Evolutionary conservation across 2,329 filamentous ascomycete genomes (phyloP).

Genomic region (Aspergillus proliferans): DNA sequence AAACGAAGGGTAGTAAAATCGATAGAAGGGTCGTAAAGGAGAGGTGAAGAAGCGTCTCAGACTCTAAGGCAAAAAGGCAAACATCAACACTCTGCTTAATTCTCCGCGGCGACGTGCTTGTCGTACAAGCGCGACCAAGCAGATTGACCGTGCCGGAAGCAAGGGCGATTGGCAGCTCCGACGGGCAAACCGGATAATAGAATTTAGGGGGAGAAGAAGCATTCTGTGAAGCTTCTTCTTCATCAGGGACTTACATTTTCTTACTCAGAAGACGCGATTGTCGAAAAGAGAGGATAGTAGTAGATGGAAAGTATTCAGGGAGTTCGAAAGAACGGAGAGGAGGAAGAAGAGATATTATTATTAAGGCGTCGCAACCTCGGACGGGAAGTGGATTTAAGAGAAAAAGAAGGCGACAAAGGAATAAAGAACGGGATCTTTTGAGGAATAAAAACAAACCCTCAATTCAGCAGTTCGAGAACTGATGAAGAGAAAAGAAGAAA

Average conservation of each 20-base stretch:
- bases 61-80: background rate
- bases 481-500: background rate
- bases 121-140: background rate
- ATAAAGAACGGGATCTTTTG: background rate
- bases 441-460: background rate
- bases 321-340: conserved; percentile 1
- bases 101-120: background rate
- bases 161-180: background rate
- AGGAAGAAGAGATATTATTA: conserved; percentile 2
- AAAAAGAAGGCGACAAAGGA: background rate
- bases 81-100: background rate
- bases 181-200: background rate
- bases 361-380: background rate
- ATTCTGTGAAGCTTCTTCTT: background rate
- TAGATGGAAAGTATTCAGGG: background rate
- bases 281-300: background rate
- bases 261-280: background rate
- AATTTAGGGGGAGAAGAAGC: background rate
- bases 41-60: conserved; percentile 1
- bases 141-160: background rate
- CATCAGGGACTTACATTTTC: background rate
- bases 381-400: background rate
- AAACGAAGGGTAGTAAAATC: conserved; percentile 8
- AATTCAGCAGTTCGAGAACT: background rate
- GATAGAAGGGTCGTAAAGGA: background rate